These are phyloP conservation scores for Cyberlindnera mississippiensis DNA, from an alignment of 805 yeast species.

Conservation along the genomic window DNA sequence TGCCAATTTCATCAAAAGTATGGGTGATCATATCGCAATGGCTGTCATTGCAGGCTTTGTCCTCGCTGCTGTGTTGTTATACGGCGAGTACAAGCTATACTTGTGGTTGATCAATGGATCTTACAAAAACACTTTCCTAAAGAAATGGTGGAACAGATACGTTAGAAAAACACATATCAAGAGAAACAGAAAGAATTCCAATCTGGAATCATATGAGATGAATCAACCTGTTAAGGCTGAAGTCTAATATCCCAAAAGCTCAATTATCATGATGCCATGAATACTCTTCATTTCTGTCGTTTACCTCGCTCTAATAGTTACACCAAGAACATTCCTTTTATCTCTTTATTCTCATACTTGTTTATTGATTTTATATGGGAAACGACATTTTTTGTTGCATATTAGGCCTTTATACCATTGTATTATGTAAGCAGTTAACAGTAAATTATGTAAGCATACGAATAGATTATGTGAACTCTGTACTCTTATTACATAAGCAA, in stretches of 20 bases:
- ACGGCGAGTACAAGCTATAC: slow-evolving; percentile 44
- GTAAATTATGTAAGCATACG: too few species aligned
- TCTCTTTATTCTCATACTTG: too few species aligned
- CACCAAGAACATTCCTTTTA: too few species aligned
- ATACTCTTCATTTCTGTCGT: too few species aligned
- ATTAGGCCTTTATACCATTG: too few species aligned
- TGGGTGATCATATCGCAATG: slow-evolving; percentile 70
- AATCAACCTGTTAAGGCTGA: slow-evolving; percentile 6
- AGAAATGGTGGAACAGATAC: slow-evolving; percentile 17
- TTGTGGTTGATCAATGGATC: slow-evolving; percentile 34
- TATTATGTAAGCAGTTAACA: too few species aligned
- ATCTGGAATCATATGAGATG: slow-evolving; percentile 22
- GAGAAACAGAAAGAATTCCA: slow-evolving; percentile 28
- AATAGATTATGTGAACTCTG: too few species aligned
- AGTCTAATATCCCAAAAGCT: neutral
- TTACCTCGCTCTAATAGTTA: too few species aligned
- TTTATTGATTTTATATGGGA: too few species aligned
- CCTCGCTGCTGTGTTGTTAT: slow-evolving; percentile 46
- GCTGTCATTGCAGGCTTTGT: slow-evolving; percentile 70
- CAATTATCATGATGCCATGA: too few species aligned
- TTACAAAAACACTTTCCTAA: slow-evolving; percentile 20
- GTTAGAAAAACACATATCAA: slow-evolving; percentile 18
- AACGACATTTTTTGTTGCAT: too few species aligned
- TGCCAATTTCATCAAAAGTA: slow-evolving; percentile 68
- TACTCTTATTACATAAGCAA: too few species aligned